Conservation (phyloP, 208 protist species). For the Leishmania martiniquensis region DNA sequence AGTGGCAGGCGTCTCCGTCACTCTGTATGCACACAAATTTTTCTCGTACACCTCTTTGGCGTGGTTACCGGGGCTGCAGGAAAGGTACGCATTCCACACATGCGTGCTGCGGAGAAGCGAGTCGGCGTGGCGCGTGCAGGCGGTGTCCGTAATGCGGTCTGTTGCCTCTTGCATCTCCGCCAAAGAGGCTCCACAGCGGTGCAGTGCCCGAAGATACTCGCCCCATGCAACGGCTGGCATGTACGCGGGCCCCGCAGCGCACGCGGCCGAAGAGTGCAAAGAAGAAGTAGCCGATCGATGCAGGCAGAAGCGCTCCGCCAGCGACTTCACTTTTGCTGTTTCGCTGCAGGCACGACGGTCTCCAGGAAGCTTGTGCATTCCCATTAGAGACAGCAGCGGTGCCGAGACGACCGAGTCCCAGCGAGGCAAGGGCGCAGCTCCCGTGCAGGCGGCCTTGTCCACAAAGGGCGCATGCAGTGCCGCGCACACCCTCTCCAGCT, state of each 20-base stretch:
- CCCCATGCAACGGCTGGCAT: slow-evolving; percentile 72
- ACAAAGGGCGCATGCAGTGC: background rate
- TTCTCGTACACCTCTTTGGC: slow-evolving; percentile 59
- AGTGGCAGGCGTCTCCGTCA: slow-evolving; percentile 52
- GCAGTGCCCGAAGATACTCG: slow-evolving; percentile 55
- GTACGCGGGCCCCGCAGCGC: slow-evolving; percentile 31
- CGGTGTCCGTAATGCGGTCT: slow-evolving; percentile 61
- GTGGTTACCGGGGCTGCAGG: slow-evolving; percentile 42
- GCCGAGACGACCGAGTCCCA: slow-evolving; percentile 32
- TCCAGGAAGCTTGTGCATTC: background rate
- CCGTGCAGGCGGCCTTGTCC: background rate
- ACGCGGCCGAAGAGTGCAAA: background rate
- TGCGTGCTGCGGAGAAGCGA: slow-evolving; percentile 47
- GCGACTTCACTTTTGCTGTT: background rate
- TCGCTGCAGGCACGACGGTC: background rate
- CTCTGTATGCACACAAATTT: slow-evolving; percentile 50
- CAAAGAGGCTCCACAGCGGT: slow-evolving; percentile 56
- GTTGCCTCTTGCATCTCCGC: slow-evolving; percentile 44
- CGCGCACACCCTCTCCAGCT: slow-evolving; percentile 3
- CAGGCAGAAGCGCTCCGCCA: slow-evolving; percentile 11
- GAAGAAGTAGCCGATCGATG: background rate
- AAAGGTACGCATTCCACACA: slow-evolving; percentile 78
- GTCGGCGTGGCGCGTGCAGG: slow-evolving; percentile 44
- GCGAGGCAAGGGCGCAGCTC: background rate
- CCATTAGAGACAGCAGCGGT: slow-evolving; percentile 37